These are phyloP conservation scores for Colletotrichum sublineola DNA, from an alignment of 2,329 filamentous ascomycete genomes.

Conservation along the genomic window DNA sequence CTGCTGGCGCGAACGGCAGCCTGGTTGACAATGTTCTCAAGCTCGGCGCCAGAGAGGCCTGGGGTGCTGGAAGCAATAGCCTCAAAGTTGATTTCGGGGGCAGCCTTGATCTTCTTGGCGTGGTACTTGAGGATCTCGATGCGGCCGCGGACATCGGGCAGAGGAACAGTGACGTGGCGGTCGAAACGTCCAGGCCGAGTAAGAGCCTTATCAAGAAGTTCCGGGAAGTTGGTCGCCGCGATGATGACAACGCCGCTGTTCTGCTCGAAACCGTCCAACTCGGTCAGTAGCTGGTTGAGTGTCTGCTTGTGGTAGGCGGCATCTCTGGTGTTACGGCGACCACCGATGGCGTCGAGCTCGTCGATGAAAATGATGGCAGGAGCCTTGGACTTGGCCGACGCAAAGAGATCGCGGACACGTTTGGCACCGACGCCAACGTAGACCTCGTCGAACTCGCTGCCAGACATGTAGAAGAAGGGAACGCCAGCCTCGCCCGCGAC, in stretches of 20 bases:
- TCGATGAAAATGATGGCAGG: conserved; percentile 97
- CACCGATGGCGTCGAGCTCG: conserved; percentile 93
- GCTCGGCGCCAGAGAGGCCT: conserved; percentile 93
- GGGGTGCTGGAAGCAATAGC: conserved; percentile 88
- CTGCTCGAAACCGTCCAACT: conserved; percentile 96
- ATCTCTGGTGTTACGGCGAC: conserved; percentile 92
- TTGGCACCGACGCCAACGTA: conserved; percentile 98
- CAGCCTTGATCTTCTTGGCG: conserved; percentile 88
- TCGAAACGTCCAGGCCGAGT: conserved; percentile 98
- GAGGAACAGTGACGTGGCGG: conserved; percentile 86
- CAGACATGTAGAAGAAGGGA: conserved; percentile 99
- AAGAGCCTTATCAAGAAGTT: conserved; percentile 93
- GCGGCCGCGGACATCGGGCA: conserved; percentile 93
- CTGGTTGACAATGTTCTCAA: conserved; percentile 97
- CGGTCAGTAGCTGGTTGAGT: conserved; percentile 95
- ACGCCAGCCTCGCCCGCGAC: conserved; percentile 97
- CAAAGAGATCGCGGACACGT: conserved; percentile 93
- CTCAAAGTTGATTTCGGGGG: conserved; percentile 83
- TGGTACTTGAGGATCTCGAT: conserved; percentile 95
- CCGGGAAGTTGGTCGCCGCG: conserved; percentile 95
- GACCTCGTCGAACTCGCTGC: conserved; percentile 97
- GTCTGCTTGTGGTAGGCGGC: conserved; percentile 97
- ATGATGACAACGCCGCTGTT: conserved; percentile 95
- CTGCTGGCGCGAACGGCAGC: conserved; percentile 96
- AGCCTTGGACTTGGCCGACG: conserved; percentile 84